These are phyloP conservation scores for Vigna radiata DNA, from an alignment of 306 rosid species.

Conservation along the genomic window DNA sequence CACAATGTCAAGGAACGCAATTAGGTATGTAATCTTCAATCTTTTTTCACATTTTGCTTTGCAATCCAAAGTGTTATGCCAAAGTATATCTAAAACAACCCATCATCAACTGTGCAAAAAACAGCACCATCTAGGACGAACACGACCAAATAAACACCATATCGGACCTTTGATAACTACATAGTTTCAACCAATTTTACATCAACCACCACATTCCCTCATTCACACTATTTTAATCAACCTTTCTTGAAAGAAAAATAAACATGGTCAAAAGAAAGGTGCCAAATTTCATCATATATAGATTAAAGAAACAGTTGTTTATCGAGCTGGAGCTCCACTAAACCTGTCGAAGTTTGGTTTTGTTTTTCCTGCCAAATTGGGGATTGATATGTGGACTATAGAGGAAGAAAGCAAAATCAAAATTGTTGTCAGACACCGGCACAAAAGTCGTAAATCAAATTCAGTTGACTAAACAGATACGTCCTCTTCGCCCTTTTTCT, in stretches of 20 bases:
- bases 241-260: background rate
- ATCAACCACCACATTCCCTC: no score
- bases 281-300: constrained; percentile 9
- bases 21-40: no score
- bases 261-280: background rate
- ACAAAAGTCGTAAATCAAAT: background rate
- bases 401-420: constrained; percentile 15
- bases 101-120: no score
- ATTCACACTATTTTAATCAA: background rate
- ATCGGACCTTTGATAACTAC: no score
- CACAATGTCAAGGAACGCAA: no score
- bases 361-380: constrained; percentile 1
- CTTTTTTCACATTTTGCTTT: no score
- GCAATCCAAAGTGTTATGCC: no score
- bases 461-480: background rate
- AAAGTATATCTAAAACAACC: no score
- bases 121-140: no score
- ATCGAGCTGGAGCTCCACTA: background rate
- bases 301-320: background rate
- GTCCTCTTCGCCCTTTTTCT: background rate
- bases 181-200: no score
- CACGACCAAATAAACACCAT: no score
- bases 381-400: background rate
- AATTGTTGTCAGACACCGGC: background rate
- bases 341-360: constrained; percentile 8